Conservation (phyloP, 2,329 filamentous ascomycete species). For the Xylariaceae sp. region DNA sequence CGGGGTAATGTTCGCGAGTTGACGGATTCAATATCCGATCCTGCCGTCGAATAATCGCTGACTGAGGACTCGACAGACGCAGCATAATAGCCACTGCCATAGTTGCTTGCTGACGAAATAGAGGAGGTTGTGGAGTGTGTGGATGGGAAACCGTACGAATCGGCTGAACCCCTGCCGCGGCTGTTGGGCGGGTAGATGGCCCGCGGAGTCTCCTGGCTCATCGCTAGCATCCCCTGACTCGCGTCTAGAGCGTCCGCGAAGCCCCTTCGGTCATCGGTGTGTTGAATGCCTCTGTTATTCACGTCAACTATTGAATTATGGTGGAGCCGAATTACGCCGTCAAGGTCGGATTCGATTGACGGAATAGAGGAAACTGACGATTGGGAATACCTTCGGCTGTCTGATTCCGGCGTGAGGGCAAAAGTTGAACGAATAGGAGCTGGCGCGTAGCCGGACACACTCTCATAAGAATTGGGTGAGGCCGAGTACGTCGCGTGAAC, state of each 20-base stretch:
- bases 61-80: conserved; percentile 79
- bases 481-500: conserved; percentile 63
- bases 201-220: conserved; percentile 90
- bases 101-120: conserved; percentile 76
- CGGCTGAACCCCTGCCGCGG: conserved; percentile 66
- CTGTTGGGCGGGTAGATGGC: conserved; percentile 74
- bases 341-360: conserved; percentile 44
- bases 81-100: conserved; percentile 78
- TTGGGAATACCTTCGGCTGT: conserved; percentile 70
- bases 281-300: conserved; percentile 51
- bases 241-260: conserved; percentile 90
- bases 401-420: conserved; percentile 53
- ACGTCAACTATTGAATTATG: conserved; percentile 64
- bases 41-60: conserved; percentile 87
- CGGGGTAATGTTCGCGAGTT: conserved; percentile 79
- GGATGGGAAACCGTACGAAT: conserved; percentile 88
- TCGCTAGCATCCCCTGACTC: conserved; percentile 88
- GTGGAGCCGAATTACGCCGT: conserved; percentile 40
- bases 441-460: conserved; percentile 65
- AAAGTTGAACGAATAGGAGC: conserved; percentile 59
- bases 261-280: conserved; percentile 59
- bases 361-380: conserved; percentile 65
- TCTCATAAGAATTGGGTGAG: conserved; percentile 67
- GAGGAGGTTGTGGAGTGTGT: conserved; percentile 83
- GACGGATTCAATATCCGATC: conserved; percentile 79